A percentile compares a stretch with the other conserved stretches of the same genome.
Conservation (phyloP, 2,329 filamentous ascomycete species). For the Phaeosphaeria sp. region DNA sequence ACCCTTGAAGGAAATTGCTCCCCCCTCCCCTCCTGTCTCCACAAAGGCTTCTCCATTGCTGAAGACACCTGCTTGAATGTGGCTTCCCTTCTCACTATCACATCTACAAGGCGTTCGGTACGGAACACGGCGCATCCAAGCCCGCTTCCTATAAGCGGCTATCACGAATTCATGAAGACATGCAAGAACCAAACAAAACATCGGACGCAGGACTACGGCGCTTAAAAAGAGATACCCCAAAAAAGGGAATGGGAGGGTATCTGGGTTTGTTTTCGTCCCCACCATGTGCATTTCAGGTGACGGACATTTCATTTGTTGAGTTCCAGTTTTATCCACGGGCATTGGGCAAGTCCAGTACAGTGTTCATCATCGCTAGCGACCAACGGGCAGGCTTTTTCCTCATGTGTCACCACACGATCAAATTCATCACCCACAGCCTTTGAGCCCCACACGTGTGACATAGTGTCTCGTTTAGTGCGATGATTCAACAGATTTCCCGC, state of each 20-base stretch:
- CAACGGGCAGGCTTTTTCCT: neutral
- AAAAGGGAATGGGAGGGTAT: neutral
- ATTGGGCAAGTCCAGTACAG: neutral
- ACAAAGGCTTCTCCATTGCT: conserved; percentile 19
- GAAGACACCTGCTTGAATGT: conserved; percentile 16
- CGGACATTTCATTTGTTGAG: neutral
- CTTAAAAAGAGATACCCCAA: neutral
- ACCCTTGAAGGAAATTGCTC: conserved; percentile 20
- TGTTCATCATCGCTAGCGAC: neutral
- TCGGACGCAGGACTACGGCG: neutral
- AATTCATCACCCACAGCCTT: neutral
- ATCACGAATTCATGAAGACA: neutral
- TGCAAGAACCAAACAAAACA: neutral
- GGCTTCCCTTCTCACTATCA: conserved; percentile 1
- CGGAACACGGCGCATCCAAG: neutral
- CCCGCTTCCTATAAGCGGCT: neutral
- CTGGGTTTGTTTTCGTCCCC: neutral
- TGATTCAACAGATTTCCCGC: neutral
- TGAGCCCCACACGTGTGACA: neutral
- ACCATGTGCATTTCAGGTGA: neutral
- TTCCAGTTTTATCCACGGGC: neutral
- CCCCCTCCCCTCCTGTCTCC: conserved; percentile 22
- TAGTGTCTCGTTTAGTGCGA: neutral
- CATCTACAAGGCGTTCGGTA: conserved; percentile 1
- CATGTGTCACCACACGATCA: neutral